A percentile compares a stretch with the other conserved stretches of the same genome.
Conservation (phyloP, 2,329 filamentous ascomycete species). For the Fusarium illudens region DNA sequence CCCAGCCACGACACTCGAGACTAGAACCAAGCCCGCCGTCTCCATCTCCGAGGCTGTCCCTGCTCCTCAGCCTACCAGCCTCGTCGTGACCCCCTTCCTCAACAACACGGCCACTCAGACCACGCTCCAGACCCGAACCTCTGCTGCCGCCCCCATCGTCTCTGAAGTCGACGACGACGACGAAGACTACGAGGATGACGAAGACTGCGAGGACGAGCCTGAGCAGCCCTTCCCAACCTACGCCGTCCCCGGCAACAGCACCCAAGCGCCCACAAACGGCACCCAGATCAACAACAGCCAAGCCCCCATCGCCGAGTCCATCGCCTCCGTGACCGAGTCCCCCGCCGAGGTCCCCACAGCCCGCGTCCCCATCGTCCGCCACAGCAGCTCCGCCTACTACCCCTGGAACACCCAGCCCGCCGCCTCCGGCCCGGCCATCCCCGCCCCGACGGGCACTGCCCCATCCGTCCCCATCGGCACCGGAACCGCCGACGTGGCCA, state of each 20-base stretch:
- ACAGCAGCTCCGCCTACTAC: slow-evolving; percentile 28
- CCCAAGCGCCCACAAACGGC: slow-evolving; percentile 5
- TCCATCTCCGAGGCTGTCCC: slow-evolving; percentile 9
- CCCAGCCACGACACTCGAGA: slow-evolving; percentile 16
- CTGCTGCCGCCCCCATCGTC: slow-evolving; percentile 20
- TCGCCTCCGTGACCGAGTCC: background rate
- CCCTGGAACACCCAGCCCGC: slow-evolving; percentile 36
- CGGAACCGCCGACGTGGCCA: slow-evolving; percentile 7
- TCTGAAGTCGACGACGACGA: slow-evolving; percentile 24
- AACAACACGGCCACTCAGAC: slow-evolving; percentile 29
- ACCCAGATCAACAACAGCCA: slow-evolving; percentile 3
- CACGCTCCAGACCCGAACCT: slow-evolving; percentile 25
- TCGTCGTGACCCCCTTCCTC: slow-evolving; percentile 10
- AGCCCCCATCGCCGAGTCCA: slow-evolving; percentile 2
- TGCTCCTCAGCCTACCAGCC: slow-evolving; percentile 2
- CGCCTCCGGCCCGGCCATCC: slow-evolving; percentile 1
- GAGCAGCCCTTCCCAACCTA: slow-evolving; percentile 28
- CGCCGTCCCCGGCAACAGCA: slow-evolving; percentile 26
- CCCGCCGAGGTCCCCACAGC: background rate
- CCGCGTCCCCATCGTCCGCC: slow-evolving; percentile 34
- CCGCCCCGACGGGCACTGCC: slow-evolving; percentile 21
- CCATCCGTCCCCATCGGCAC: slow-evolving; percentile 22
- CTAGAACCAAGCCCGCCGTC: slow-evolving; percentile 16
- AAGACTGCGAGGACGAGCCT: slow-evolving; percentile 18
- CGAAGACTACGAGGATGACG: slow-evolving; percentile 2